These are phyloP conservation scores for Termitomyces sp. DNA, from an alignment of 768 basidiomycete species.

Conservation along the genomic window DNA sequence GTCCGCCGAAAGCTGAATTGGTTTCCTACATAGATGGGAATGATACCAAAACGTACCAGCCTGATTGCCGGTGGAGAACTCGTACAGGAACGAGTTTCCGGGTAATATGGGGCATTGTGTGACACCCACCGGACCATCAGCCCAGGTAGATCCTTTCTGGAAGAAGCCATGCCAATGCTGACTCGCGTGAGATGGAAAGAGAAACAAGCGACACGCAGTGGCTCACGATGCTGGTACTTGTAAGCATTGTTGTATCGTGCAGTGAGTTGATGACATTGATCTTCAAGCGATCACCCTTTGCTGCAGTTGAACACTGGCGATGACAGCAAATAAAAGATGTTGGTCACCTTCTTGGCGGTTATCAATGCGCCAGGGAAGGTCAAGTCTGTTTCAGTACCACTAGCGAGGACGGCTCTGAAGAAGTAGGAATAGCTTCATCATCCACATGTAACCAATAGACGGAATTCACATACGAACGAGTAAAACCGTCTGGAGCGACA, in stretches of 20 bases:
- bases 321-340: neutral
- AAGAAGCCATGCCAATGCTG: conserved; percentile 6
- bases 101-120: conserved; percentile 3
- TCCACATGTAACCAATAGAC: neutral
- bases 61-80: neutral
- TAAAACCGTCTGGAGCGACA: neutral
- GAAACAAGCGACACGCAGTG: no score
- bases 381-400: neutral
- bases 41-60: conserved; percentile 1
- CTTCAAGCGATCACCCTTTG: neutral
- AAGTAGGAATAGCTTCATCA: neutral
- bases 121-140: neutral
- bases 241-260: neutral
- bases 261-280: neutral
- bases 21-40: neutral
- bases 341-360: neutral
- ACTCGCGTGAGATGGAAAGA: neutral
- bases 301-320: neutral
- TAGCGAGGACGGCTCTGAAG: neutral
- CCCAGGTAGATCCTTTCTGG: neutral
- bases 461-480: neutral
- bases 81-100: conserved; percentile 1
- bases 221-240: conserved; percentile 1
- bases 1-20: no score
- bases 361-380: neutral